Evolutionary conservation across 306 rosid species (phyloP), one percentile per base, ranked within the genome.

Genomic region (Ammopiptanthus mongolicus): DNA sequence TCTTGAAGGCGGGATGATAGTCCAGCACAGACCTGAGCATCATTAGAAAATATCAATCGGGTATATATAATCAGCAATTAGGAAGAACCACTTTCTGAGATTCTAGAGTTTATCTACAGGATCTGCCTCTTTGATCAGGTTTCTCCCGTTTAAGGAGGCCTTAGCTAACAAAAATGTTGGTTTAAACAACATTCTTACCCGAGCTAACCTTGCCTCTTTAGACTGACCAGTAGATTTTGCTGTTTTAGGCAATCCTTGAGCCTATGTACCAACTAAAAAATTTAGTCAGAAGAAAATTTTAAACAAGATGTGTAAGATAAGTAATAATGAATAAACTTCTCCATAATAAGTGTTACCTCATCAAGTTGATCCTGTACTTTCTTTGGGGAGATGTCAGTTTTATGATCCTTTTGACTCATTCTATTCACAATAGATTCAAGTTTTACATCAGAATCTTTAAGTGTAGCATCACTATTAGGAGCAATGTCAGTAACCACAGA

Each of bases 131-230:
- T 55, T 12, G 41, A 75, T 67, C 65, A 46, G 37, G 72, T 68
- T 72, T 65, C 56, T 29, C 52, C 22, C 48, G 44, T 29, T 56
- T 12, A 77, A 51, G 50, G 64, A 62, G 59, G 58, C 63, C 59
- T 39, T 58, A 39, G 67, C 62, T 21, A 28, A 85, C 53, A 66
- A 60, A 78, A 48, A 39, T 17, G 29, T 56, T 73, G 34, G 57
- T 47, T 70, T 33, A 39, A 61, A 66, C 74, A 59, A 78, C 51
- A 75, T 59, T 47, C 89, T 87, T 92, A 95, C 99, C 97, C 96
- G 87, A 52, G 97, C 97, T 85, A 95, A 78, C 86, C 99, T 95
- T 81, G 99, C 99, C 85, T 95, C 99, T 83, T 95, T 95, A 25
- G 97, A 92, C 85, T 90, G 96, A 76, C 99, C 99, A 62, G 98